Percentiles rank a stretch among this genome's conserved stretches.
These are phyloP conservation scores for Tetrahymena thermophila DNA, from an alignment of 73 alveolate species.

Conservation along the genomic window DNA sequence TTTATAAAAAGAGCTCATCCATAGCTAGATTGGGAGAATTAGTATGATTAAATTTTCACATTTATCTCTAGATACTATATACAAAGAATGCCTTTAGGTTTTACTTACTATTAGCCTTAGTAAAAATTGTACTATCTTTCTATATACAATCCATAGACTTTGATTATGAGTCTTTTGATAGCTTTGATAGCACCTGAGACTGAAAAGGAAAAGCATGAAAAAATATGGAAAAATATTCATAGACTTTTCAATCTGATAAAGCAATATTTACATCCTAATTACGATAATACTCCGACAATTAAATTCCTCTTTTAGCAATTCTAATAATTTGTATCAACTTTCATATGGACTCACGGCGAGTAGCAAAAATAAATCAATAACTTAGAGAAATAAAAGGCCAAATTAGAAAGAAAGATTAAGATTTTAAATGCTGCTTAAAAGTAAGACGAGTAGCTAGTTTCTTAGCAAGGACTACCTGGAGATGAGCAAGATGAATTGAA, in stretches of 20 bases:
- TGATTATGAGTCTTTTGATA: not conserved
- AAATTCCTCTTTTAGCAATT: not conserved
- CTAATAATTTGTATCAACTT: not conserved
- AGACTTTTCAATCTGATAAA: not conserved
- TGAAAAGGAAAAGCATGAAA: constrained; percentile 1
- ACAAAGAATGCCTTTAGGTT: not conserved
- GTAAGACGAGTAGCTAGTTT: not conserved
- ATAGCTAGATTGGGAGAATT: not conserved
- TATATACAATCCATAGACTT: not conserved
- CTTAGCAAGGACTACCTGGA: not conserved
- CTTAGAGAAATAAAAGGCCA: not conserved
- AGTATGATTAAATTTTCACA: not conserved
- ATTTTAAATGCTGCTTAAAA: not conserved
- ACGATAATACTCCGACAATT: not conserved
- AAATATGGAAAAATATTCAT: not conserved
- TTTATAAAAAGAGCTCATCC: not conserved
- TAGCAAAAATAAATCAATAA: not conserved
- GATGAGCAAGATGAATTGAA: not conserved
- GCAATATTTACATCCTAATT: not conserved
- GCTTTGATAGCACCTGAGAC: not conserved
- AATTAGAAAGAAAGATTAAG: not conserved
- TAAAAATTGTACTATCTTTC: not conserved
- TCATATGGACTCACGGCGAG: not conserved
- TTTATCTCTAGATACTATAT: not conserved
- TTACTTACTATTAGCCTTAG: not conserved